Evolutionary conservation across 352 stramenopile species (phyloP).

Genomic region (Albugo candida): DNA sequence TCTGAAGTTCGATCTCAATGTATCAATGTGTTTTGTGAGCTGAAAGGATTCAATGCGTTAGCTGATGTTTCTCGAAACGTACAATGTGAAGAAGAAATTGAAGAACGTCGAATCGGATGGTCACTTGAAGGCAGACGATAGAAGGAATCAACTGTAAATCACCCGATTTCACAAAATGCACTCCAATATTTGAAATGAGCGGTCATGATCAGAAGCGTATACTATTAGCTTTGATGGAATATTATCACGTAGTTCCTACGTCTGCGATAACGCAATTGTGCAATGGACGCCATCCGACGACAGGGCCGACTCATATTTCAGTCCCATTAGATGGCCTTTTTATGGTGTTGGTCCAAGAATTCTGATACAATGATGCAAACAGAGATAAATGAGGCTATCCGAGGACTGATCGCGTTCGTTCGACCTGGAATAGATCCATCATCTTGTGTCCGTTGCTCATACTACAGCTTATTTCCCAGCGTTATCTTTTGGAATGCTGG

Average conservation of each 20-base stretch:
- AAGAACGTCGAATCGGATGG: no score
- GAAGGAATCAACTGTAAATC: no score
- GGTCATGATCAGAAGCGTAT: slow-evolving; percentile 64
- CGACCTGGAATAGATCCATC: slow-evolving; percentile 85
- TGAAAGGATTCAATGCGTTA: slow-evolving; percentile 57
- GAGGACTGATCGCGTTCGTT: slow-evolving; percentile 80
- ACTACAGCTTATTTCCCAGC: slow-evolving; percentile 72
- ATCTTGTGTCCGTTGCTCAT: slow-evolving; percentile 79
- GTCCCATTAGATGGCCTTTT: slow-evolving; percentile 57
- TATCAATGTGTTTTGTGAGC: slow-evolving; percentile 63
- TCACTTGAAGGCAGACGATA: no score
- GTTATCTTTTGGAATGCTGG: slow-evolving; percentile 85
- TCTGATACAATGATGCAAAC: slow-evolving; percentile 66
- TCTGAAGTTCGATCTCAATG: slow-evolving; percentile 69
- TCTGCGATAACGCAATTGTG: slow-evolving; percentile 39
- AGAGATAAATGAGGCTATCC: slow-evolving; percentile 62
- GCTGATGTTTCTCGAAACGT: slow-evolving; percentile 50
- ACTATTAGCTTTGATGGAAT: slow-evolving; percentile 60
- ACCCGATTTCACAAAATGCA: not conserved
- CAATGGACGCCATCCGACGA: no score
- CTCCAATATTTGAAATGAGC: slow-evolving; percentile 22
- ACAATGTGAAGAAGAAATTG: slow-evolving; percentile 14
- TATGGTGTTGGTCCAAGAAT: slow-evolving; percentile 67
- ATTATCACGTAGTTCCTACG: slow-evolving; percentile 40
- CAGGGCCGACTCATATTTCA: no score